phyloP scores from a whole-genome alignment of 2,329 filamentous ascomycete genomes.

The Penicillium sp. region DNA sequence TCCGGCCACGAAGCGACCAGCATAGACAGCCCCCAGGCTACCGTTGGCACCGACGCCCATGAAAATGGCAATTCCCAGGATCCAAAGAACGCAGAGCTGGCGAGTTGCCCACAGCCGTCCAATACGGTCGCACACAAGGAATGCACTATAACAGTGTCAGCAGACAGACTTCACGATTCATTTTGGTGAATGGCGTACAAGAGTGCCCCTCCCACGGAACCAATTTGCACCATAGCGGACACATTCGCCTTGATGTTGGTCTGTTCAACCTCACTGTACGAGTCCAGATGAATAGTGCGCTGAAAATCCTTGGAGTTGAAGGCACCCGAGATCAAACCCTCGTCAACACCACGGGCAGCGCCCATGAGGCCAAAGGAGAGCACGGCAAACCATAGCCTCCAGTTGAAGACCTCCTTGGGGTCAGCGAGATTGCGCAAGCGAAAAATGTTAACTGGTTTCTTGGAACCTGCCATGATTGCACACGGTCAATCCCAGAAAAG shows the following conservation, averaged over 20 bases:
- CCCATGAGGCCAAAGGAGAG: constrained; percentile 66
- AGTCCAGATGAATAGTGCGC: constrained; percentile 48
- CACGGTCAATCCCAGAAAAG: too few relatives aligned
- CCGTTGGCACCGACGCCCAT: constrained; percentile 36
- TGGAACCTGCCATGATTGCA: too few relatives aligned
- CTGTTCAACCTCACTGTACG: constrained; percentile 46
- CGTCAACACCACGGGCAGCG: constrained; percentile 68
- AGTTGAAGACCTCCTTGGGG: constrained; percentile 64
- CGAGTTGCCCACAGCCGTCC: constrained; percentile 35
- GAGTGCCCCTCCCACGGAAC: constrained; percentile 62
- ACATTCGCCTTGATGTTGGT: constrained; percentile 68
- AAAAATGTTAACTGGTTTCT: constrained; percentile 47
- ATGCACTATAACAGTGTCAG: constrained; percentile 39
- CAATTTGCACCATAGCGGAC: constrained; percentile 72
- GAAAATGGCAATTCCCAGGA: constrained; percentile 38
- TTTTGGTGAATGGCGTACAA: too few relatives aligned
- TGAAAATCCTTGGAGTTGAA: constrained; percentile 61
- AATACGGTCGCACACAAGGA: constrained; percentile 43
- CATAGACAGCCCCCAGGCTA: constrained; percentile 36
- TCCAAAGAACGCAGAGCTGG: constrained; percentile 38
- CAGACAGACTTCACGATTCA: constrained; percentile 3
- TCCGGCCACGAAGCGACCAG: constrained; percentile 39
- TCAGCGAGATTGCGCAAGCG: constrained; percentile 55
- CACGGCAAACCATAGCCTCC: constrained; percentile 69
- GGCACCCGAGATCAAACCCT: constrained; percentile 66